Conservation (phyloP, 495 filamentous ascomycete genomes). For the Xylaria telfairii region DNA sequence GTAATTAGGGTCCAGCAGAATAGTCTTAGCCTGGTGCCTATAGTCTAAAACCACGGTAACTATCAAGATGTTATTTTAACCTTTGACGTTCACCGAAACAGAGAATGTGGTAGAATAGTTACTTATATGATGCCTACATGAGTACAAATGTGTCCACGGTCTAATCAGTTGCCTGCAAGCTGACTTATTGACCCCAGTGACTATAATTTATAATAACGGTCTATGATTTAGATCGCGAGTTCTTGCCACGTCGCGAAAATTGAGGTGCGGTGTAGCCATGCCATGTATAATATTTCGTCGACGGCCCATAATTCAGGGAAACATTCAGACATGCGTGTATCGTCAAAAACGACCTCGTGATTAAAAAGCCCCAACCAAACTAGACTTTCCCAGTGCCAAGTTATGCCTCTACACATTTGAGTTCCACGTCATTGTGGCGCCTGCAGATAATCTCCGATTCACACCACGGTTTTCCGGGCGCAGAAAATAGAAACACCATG, state of each 20-base stretch:
- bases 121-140: too few relatives aligned
- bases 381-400: neutral
- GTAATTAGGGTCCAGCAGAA: too few relatives aligned
- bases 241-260: neutral
- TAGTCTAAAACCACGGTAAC: too few relatives aligned
- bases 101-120: too few relatives aligned
- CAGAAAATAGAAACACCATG: neutral
- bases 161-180: too few relatives aligned
- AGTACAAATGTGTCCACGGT: too few relatives aligned
- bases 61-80: too few relatives aligned
- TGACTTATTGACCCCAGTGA: neutral
- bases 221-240: neutral
- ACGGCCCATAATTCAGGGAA: neutral
- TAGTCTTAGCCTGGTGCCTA: too few relatives aligned
- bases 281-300: neutral
- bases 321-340: too few relatives aligned
- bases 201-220: neutral
- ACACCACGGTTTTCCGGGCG: neutral
- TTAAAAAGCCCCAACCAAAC: neutral
- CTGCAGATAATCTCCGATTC: neutral
- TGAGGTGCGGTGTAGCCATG: neutral
- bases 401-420: neutral
- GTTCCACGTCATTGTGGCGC: neutral
- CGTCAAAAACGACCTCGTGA: neutral
- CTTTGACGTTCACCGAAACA: too few relatives aligned